Base-by-base conservation (phyloP, 2,329 filamentous ascomycete genomes). In the Coniella vitis region DNA sequence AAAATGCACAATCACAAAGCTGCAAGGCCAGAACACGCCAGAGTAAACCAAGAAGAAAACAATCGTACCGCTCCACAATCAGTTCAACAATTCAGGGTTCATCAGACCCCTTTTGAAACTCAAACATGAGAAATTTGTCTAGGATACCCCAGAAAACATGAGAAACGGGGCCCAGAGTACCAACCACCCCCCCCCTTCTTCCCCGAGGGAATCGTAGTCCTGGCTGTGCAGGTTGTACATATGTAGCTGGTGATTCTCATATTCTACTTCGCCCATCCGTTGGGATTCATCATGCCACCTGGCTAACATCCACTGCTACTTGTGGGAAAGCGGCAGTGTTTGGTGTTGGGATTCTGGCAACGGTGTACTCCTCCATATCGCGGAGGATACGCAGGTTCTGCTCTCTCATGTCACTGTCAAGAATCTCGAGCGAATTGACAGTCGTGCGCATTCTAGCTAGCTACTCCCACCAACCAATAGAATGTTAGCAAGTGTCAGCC, bases 361-460 rank as follows among this genome's bases (percentile, higher is more conserved):
- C 45, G 14, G 51, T 48, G 17, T 43, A 39, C 32, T 54, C 52
- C 46, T 52, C 52, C 49, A 54, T 49, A 21, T 34, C 37, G 17
- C 43, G 47, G 5, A 54, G 25, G 12, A 54, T 46, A 14, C 39
- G 47, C 9, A 52, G 34, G 14, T 52, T 52, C 19, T 54, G 52
- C 45, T 54, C 52, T 39, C 46, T 47, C 49, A 54, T 52, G 29
- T 54, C 49, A 29, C 36, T 52, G 32, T 54, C 52, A 20, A 54
- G 49, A 31, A 37, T 37, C 39, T 54, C 45, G 31, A 54, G 43
- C 37, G 49, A 49, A 29, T 46, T 46, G 46, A 52, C 41, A 8
- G 49, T 49, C 20, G 47, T 43, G 38, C 52, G 45, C 49, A 52
- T 52, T 21, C 49, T 54, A 54, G 52, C 49, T 38, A 54, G 31